phyloP scores from a whole-genome alignment of 768 basidiomycete genomes.

The Clitopilus hobsonii region DNA sequence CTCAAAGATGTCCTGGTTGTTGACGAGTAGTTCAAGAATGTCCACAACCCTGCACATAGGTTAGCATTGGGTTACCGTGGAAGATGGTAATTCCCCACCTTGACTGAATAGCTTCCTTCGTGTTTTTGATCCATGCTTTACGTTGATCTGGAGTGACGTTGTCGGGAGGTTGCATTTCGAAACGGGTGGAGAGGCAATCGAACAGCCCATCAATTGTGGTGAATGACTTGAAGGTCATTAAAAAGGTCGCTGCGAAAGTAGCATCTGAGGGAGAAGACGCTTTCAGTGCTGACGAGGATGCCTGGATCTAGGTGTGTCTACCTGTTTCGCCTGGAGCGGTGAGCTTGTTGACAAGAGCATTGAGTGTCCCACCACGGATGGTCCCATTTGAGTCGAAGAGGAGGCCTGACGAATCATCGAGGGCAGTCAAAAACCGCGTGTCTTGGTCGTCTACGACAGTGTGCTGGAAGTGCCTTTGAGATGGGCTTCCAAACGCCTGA shows the following conservation, averaged over 20 bases:
- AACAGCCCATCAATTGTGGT: slow-evolving; percentile 80
- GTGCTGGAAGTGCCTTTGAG: too few species aligned
- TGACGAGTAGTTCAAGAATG: slow-evolving; percentile 84
- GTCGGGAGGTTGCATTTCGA: slow-evolving; percentile 70
- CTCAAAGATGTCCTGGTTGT: slow-evolving; percentile 77
- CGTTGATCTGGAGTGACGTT: slow-evolving; percentile 56
- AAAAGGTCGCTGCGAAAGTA: slow-evolving; percentile 80
- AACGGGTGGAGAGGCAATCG: slow-evolving; percentile 77
- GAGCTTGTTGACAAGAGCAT: slow-evolving; percentile 84
- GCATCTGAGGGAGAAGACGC: slow-evolving; percentile 25
- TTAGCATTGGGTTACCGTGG: not conserved
- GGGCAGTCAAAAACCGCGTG: slow-evolving; percentile 76
- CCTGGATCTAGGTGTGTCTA: not conserved
- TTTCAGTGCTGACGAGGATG: not conserved
- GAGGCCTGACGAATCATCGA: slow-evolving; percentile 76
- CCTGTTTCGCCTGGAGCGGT: slow-evolving; percentile 85
- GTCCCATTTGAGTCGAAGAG: slow-evolving; percentile 79
- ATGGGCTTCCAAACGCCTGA: too few species aligned
- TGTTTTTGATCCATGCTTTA: slow-evolving; percentile 78
- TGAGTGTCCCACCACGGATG: slow-evolving; percentile 82
- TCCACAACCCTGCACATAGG: slow-evolving; percentile 69
- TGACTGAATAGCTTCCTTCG: slow-evolving; percentile 83
- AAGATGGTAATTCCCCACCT: slow-evolving; percentile 47
- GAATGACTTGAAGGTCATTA: slow-evolving; percentile 96
- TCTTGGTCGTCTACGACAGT: too few species aligned